A percentile compares a stretch with the other conserved stretches of the same genome.
These are phyloP conservation scores for Amanita fuliginea DNA, from an alignment of 768 basidiomycete genomes.

Conservation along the genomic window DNA sequence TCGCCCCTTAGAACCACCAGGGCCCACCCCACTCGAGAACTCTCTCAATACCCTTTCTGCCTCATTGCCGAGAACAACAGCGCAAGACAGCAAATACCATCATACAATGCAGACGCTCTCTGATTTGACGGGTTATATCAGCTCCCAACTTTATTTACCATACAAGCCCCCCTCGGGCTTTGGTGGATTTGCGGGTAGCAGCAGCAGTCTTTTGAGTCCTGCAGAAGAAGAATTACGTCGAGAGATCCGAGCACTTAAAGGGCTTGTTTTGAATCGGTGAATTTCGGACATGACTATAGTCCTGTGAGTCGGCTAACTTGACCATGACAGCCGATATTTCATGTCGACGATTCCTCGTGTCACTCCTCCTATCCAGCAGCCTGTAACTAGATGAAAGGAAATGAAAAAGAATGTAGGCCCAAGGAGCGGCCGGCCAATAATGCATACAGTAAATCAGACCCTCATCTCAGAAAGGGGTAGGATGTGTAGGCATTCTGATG, in stretches of 20 bases:
- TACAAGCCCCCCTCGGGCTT: conserved; percentile 23
- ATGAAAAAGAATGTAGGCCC: too few relatives aligned
- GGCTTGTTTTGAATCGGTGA: conserved; percentile 66
- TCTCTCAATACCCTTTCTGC: conserved; percentile 25
- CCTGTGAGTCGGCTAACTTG: not conserved
- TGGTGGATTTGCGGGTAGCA: conserved; percentile 15
- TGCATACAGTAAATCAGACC: too few relatives aligned
- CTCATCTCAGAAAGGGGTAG: too few relatives aligned
- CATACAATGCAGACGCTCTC: conserved; percentile 55
- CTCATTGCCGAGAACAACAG: conserved; percentile 24
- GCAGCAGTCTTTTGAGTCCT: conserved; percentile 17
- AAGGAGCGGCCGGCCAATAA: too few relatives aligned
- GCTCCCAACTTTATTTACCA: conserved; percentile 56
- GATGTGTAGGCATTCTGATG: too few relatives aligned
- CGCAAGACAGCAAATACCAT: conserved; percentile 33
- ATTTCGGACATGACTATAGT: conserved; percentile 10
- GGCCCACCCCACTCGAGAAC: conserved; percentile 25
- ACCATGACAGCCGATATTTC: conserved; percentile 27
- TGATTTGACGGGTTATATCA: conserved; percentile 72
- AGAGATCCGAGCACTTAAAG: conserved; percentile 71
- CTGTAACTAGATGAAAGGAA: not conserved
- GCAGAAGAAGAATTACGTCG: conserved; percentile 61
- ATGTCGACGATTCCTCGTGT: conserved; percentile 22
- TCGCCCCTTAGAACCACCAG: conserved; percentile 17
- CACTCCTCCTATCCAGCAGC: not conserved